Evolutionary conservation across 305 asterid genomes (phyloP).

Genomic region (Rubia balearica): DNA sequence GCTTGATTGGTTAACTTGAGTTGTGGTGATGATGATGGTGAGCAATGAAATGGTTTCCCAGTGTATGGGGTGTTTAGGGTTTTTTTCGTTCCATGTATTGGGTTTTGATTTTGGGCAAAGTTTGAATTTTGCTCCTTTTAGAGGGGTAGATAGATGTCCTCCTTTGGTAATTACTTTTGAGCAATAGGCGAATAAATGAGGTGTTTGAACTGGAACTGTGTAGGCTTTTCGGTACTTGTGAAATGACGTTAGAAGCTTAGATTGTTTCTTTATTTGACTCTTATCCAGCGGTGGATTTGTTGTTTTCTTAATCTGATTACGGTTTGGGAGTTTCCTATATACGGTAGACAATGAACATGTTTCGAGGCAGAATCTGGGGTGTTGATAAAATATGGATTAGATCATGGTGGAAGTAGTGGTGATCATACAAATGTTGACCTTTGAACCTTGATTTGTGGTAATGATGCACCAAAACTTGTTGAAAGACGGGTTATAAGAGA

Average conservation of each 20-base stretch:
- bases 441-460: not conserved
- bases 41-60: not conserved
- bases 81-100: too few species aligned
- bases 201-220: not conserved
- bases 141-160: not conserved
- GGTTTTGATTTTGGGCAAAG: not conserved
- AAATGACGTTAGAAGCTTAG: not conserved
- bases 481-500: not conserved
- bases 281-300: not conserved
- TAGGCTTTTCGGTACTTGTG: not conserved
- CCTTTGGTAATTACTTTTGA: not conserved
- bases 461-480: not conserved
- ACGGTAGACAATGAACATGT: not conserved
- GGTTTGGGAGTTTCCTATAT: not conserved
- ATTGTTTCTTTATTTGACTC: not conserved
- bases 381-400: not conserved
- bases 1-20: slow-evolving; percentile 8
- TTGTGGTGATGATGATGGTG: not conserved
- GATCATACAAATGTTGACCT: not conserved
- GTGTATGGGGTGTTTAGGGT: not conserved
- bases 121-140: not conserved
- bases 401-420: not conserved
- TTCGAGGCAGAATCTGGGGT: not conserved
- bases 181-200: not conserved
- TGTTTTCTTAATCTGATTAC: not conserved